Conservation (phyloP, 345 rosid species). For the Odontarrhena argentea region DNA sequence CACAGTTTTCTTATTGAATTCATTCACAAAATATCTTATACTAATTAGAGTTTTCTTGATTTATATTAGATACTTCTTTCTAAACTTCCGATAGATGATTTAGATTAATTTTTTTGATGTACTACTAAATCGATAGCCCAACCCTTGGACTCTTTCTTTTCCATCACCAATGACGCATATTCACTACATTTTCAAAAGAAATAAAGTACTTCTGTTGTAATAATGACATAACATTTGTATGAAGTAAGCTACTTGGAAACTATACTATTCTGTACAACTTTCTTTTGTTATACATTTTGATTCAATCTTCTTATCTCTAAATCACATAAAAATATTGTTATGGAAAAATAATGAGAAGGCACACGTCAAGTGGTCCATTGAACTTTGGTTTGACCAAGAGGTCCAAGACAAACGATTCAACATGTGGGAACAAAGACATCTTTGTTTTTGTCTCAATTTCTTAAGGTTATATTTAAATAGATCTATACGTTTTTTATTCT, state of each 20-base stretch:
- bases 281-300: no score
- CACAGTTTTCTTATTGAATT: no score
- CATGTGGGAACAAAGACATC: constrained; percentile 6
- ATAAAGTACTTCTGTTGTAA: no score
- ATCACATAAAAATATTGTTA: neutral
- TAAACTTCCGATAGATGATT: no score
- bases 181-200: no score
- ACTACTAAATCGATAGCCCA: no score
- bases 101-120: no score
- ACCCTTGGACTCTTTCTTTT: no score
- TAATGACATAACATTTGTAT: neutral
- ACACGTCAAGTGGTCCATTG: constrained; percentile 30
- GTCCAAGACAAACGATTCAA: neutral
- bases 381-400: constrained; percentile 24
- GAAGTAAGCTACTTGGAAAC: neutral
- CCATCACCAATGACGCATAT: no score
- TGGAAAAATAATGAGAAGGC: neutral
- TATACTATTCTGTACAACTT: neutral
- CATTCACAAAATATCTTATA: no score
- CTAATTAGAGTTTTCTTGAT: no score
- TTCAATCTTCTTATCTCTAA: neutral
- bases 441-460: constrained; percentile 31
- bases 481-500: constrained; percentile 2
- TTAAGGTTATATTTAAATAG: neutral
- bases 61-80: no score